Evolutionary conservation across 495 filamentous ascomycete genomes (phyloP), one percentile per base, ranked within the genome.

Genomic region (Neurospora sp.): DNA sequence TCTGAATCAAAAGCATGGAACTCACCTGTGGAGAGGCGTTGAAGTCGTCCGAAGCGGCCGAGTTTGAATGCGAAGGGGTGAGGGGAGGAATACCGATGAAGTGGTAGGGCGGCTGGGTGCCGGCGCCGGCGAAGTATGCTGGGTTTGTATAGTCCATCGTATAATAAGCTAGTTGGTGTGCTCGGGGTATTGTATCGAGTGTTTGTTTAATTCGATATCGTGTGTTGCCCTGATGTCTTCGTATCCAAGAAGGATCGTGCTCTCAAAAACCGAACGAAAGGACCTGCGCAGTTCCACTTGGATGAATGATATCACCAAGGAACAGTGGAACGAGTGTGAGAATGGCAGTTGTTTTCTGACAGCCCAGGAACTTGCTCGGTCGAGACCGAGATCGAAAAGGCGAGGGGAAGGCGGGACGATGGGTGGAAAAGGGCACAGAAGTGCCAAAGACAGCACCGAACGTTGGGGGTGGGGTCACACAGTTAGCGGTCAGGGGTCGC

Each of bases 11-110:
- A 35, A 38, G 71, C 72, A 16, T 73, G 70, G 38, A 75, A 87
- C 86, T 77, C 84, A 88, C 86, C 76, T 85, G 83, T 73, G 86
- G 83, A 72, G 85, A 86, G 75, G 80, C 84, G 80, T 81, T 86
- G 82, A 83, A 87, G 70, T 88, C 85, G 71, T 88, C 87, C 46
- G 85, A 84, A 69, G 82, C 82, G 46, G 80, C 82, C 72, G 86
- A 85, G 76, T 84, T 85, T 65, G 85, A 82, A 77, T 86, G 86
- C 40, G 83, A 83, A 37, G 85, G 86, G 53, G 85, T 88, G 73
- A 86, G 74, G 27, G 85, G 85, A 71, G 85, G 82, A 71, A 87
- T 85, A 74, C 83, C 83, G 73, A 88, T 84, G 78, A 87, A 88
- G 70, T 82, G 84, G 80, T 88, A 88, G 72, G 83, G 81, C 80